These are phyloP conservation scores for Ophiocordyceps camponoti-saundersi DNA, from an alignment of 2,329 filamentous ascomycete species.

Conservation along the genomic window DNA sequence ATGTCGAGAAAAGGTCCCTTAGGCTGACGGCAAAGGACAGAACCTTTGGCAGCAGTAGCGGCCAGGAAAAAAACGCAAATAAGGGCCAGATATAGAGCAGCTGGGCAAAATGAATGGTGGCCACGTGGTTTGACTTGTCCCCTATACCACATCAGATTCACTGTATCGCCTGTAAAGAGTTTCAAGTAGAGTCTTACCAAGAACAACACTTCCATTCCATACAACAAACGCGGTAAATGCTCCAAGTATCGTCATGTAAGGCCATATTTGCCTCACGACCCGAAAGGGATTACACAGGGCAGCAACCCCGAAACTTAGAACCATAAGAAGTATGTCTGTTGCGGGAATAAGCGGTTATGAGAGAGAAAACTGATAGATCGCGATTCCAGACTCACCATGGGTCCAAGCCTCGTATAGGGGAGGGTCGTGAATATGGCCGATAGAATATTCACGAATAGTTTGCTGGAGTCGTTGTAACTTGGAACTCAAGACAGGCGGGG, in stretches of 20 bases:
- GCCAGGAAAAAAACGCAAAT: constrained; percentile 75
- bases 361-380: neutral
- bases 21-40: constrained; percentile 15
- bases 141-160: constrained; percentile 26
- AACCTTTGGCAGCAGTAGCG: constrained; percentile 43
- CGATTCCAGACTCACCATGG: constrained; percentile 24
- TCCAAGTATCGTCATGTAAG: constrained; percentile 43
- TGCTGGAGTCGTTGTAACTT: constrained; percentile 18
- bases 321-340: constrained; percentile 36
- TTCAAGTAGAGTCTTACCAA: constrained; percentile 38
- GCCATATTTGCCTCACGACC: constrained; percentile 33
- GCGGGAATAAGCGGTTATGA: constrained; percentile 4
- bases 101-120: constrained; percentile 75
- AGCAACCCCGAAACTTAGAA: constrained; percentile 47
- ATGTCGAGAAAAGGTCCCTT: neutral
- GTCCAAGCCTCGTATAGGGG: constrained; percentile 27
- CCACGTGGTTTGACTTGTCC: constrained; percentile 87
- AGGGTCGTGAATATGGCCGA: constrained; percentile 39
- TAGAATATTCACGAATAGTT: constrained; percentile 24
- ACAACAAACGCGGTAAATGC: constrained; percentile 59
- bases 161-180: neutral
- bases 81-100: constrained; percentile 94
- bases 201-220: constrained; percentile 84
- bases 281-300: constrained; percentile 29
- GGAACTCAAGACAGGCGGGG: constrained; percentile 14